Evolutionary conservation across 192 early-diverging fungal species (phyloP).

Genomic region (Dissophora ornata): DNA sequence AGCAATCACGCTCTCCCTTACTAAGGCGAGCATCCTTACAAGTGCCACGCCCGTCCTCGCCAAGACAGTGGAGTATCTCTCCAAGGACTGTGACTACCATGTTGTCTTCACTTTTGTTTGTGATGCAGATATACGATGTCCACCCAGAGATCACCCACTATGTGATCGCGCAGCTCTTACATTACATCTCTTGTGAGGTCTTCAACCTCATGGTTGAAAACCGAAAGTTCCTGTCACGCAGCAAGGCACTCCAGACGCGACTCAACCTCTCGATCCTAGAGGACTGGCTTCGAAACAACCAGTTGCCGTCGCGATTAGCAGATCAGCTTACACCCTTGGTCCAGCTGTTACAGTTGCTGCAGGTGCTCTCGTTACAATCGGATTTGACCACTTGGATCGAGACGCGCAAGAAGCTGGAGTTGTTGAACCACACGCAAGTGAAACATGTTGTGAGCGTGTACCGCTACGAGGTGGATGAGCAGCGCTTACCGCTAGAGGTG

Average conservation of each 20-base stretch:
- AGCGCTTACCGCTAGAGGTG: conserved; percentile 75
- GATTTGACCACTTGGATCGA: conserved; percentile 80
- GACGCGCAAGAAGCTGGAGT: conserved; percentile 70
- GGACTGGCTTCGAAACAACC: conserved; percentile 84
- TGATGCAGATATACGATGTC: conserved; percentile 76
- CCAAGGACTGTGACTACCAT: conserved; percentile 80
- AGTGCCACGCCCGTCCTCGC: conserved; percentile 12
- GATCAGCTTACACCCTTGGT: conserved; percentile 73
- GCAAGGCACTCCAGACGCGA: conserved; percentile 84
- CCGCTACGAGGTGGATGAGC: conserved; percentile 89
- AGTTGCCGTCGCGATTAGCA: conserved; percentile 46
- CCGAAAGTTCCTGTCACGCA: conserved; percentile 77
- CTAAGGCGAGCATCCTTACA: conserved; percentile 20
- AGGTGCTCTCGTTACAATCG: conserved; percentile 76
- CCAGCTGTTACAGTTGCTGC: conserved; percentile 87
- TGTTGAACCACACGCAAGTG: conserved; percentile 77
- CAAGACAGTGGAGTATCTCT: conserved; percentile 47
- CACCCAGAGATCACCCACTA: conserved; percentile 80
- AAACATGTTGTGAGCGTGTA: conserved; percentile 80
- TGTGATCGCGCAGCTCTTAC: conserved; percentile 78
- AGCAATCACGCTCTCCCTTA: background rate
- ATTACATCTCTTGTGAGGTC: conserved; percentile 78
- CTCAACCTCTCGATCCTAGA: conserved; percentile 84
- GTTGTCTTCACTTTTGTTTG: conserved; percentile 70
- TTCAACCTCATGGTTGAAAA: conserved; percentile 89